Percentiles rank a stretch among this genome's conserved stretches.
Conservation (phyloP, 345 rosid species). For the Citrus cavaleriei region DNA sequence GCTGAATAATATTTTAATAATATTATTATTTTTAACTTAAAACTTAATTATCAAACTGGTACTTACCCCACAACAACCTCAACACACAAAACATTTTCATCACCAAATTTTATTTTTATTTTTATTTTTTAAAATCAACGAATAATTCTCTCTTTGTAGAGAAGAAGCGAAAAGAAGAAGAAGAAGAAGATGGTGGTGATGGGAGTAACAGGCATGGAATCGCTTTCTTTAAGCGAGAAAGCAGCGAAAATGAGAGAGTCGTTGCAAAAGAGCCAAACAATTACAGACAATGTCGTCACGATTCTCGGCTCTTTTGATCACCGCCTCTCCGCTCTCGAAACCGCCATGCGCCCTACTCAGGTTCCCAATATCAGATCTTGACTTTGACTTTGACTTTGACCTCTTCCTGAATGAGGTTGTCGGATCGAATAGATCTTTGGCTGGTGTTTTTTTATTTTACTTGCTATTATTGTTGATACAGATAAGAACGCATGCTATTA, state of each 20-base stretch:
- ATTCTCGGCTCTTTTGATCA: conserved; percentile 96
- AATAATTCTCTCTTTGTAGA: background rate
- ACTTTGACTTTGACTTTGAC: background rate
- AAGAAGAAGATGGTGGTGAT: conserved; percentile 27
- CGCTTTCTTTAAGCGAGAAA: conserved; percentile 51
- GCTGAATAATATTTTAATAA: too few species aligned
- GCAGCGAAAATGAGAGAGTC: conserved; percentile 77
- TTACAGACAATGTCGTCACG: conserved; percentile 81
- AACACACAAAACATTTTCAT: background rate
- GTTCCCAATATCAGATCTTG: conserved; percentile 22
- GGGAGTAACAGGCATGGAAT: conserved; percentile 55
- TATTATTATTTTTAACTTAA: too few species aligned
- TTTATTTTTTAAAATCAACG: background rate
- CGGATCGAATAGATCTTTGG: background rate
- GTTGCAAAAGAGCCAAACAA: conserved; percentile 81
- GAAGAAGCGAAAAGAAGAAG: background rate
- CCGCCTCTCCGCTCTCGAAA: conserved; percentile 96
- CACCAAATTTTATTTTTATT: background rate
- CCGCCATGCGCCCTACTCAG: conserved; percentile 99
- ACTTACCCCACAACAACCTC: background rate
- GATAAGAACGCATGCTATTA: conserved; percentile 90
- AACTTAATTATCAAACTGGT: background rate
- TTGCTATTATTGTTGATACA: conserved; percentile 18
- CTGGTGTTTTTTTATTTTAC: background rate
- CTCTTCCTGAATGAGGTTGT: background rate